phyloP scores from a whole-genome alignment of 148 eudicot genomes.

The Pharnaceum exiguum region DNA sequence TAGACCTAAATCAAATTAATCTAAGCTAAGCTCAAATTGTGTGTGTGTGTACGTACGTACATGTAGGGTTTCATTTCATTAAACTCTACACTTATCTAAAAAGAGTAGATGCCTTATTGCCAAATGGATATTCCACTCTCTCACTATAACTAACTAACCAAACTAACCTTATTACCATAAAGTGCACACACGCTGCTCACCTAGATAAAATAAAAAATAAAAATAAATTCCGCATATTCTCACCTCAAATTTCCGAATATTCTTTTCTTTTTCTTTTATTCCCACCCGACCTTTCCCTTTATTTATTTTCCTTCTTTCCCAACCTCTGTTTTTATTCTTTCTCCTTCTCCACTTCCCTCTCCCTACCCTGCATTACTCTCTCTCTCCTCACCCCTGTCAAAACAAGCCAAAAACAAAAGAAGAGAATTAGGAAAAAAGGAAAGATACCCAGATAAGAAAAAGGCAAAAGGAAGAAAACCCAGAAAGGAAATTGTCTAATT shows the following conservation, averaged over 20 bases:
- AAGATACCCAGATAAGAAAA: too few species aligned
- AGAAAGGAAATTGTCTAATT: too few species aligned
- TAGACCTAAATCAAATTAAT: too few species aligned
- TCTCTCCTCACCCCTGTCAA: not conserved
- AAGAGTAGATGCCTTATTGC: conserved; percentile 8
- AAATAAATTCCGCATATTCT: conserved; percentile 44
- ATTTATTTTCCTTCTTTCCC: not conserved
- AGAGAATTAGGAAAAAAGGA: too few species aligned
- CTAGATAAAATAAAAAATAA: not conserved
- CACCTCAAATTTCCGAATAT: conserved; percentile 27
- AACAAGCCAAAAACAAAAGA: too few species aligned
- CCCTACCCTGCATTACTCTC: not conserved
- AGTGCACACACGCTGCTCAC: too few species aligned
- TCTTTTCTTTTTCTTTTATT: conserved; percentile 22
- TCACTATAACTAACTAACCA: conserved; percentile 24
- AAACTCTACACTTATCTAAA: not conserved
- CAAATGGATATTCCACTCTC: conserved; percentile 20
- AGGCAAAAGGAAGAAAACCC: too few species aligned
- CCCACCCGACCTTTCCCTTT: conserved; percentile 1
- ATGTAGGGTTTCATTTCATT: too few species aligned
- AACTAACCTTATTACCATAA: conserved; percentile 32
- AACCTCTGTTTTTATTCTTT: not conserved
- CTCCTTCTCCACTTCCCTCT: not conserved
- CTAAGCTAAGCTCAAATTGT: too few species aligned
- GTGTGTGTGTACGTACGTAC: too few species aligned